Percentiles rank a stretch among this genome's conserved stretches.
Evolutionary conservation across 768 basidiomycete genomes (phyloP).

Genomic region (Boletus rubescentipes): DNA sequence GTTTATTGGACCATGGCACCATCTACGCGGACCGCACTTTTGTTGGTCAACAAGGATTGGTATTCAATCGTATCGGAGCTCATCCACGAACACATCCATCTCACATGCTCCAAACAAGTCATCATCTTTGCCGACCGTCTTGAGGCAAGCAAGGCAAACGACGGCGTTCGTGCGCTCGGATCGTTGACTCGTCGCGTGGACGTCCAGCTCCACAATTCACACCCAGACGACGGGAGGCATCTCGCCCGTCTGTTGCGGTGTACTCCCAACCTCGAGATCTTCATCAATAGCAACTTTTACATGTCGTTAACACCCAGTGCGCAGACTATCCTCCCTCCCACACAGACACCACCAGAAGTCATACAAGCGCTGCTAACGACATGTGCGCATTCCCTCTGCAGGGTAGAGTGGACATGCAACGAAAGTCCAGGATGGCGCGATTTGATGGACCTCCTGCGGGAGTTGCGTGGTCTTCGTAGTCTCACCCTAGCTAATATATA

Average conservation of each 20-base stretch:
- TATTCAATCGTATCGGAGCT: slow-evolving; percentile 37
- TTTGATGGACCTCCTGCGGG: slow-evolving; percentile 36
- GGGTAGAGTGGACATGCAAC: slow-evolving; percentile 46
- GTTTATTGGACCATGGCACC: slow-evolving; percentile 30
- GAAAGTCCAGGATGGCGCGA: slow-evolving; percentile 44
- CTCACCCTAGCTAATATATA: slow-evolving; percentile 43
- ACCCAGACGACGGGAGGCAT: slow-evolving; percentile 14
- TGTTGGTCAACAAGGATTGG: slow-evolving; percentile 41
- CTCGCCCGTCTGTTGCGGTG: slow-evolving; percentile 39
- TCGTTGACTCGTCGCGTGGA: slow-evolving; percentile 43
- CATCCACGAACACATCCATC: slow-evolving; percentile 40
- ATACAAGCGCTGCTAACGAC: slow-evolving; percentile 33
- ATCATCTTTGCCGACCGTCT: slow-evolving; percentile 34
- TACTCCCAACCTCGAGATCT: slow-evolving; percentile 46
- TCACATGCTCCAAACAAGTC: slow-evolving; percentile 38
- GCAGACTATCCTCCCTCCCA: slow-evolving; percentile 21
- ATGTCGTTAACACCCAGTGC: slow-evolving; percentile 21
- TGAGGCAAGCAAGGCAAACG: slow-evolving; percentile 25
- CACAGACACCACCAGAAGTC: slow-evolving; percentile 33
- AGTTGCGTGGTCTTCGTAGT: slow-evolving; percentile 36
- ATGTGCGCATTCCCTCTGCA: slow-evolving; percentile 37
- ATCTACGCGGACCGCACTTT: slow-evolving; percentile 31
- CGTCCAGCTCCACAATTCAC: slow-evolving; percentile 37
- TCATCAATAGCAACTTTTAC: slow-evolving; percentile 39
- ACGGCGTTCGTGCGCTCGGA: slow-evolving; percentile 34